phyloP scores from a whole-genome alignment of 331 rosid genomes.

The Pyrus hybrid region DNA sequence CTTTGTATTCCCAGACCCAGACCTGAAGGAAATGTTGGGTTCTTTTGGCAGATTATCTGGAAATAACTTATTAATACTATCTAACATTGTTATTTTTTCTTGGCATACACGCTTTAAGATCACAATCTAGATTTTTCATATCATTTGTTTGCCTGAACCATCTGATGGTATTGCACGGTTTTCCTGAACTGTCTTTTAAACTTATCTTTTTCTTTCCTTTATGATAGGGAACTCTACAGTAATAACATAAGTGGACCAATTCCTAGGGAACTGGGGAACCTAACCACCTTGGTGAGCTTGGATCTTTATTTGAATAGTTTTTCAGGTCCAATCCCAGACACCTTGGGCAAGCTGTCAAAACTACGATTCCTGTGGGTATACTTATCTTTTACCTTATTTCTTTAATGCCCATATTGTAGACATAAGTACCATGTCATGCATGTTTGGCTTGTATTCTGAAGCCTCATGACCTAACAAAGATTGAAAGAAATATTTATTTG shows the following conservation, averaged over 20 bases:
- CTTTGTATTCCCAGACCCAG: neutral
- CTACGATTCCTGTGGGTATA: slow-evolving; percentile 85
- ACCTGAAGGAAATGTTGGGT: neutral
- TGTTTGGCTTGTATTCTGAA: neutral
- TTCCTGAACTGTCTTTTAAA: neutral
- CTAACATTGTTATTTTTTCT: neutral
- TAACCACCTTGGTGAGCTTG: slow-evolving; percentile 98
- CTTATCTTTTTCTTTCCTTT: neutral
- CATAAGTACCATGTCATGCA: neutral
- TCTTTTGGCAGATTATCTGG: neutral
- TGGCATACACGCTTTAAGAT: neutral
- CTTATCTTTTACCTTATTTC: slow-evolving; percentile 5
- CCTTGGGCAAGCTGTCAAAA: slow-evolving; percentile 92
- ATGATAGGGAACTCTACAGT: slow-evolving; percentile 87
- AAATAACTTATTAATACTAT: neutral
- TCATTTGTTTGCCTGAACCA: neutral
- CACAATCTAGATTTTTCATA: neutral
- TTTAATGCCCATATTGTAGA: neutral
- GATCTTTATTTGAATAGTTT: slow-evolving; percentile 82
- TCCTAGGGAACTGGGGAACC: slow-evolving; percentile 95
- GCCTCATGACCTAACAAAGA: neutral
- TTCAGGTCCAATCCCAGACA: slow-evolving; percentile 80
- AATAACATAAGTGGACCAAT: slow-evolving; percentile 84
- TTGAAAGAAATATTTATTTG: neutral
- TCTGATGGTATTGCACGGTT: neutral